Evolutionary conservation across 1,139 yeast species (phyloP), one percentile per base, ranked within the genome.

Genomic region (Magnusiomyces tetraspermus): DNA sequence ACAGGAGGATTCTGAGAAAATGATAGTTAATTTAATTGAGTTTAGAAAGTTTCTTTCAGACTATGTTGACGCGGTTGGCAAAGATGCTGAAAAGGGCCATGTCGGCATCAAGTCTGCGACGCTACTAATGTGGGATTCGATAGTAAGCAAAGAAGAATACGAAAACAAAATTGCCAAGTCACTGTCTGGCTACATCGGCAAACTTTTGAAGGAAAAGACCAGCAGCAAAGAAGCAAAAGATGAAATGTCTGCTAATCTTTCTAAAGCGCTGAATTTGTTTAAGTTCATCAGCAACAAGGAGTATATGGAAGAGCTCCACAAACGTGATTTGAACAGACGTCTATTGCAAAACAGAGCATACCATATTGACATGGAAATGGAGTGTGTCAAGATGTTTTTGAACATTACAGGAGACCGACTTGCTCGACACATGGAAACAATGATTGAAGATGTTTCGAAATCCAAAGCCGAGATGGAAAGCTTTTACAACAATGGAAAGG

Each of bases 281-380:
- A 36, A 36, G 19, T 36, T 36, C 15, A 36, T 36, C 37, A 26
- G 41, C 13, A 38, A 22, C n/a, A 33, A 44, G 21, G 42, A 23
- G 24, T 5, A n/a, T 13, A n/a, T 49, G 15, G n/a, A 15, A 3
- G 36, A 41, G 24, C 26, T 22, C n/a, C 71, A 70, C 58, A 67
- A 70, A 54, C 62, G 64, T 46, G 71, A 69, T 51, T 58, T 72
- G 10, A 67, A 73, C 1, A 65, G 63, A 50, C 64, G 76, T n/a
- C 57, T 72, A 4, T 58, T 72, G 2, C 63, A 63, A 22, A 59
- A 62, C 26, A 62, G 65, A 23, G 54, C 67, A 1, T 64, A 62
- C 11, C 61, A 62, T 31, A 50, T 60, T 1, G 61, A 59, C 10
- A 60, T 65, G 2, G 74, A 71, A 51, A 53, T 60, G 8, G 51